These are phyloP conservation scores for Neoascochyta sp. DNA, from an alignment of 2,329 filamentous ascomycete species.

Conservation along the genomic window DNA sequence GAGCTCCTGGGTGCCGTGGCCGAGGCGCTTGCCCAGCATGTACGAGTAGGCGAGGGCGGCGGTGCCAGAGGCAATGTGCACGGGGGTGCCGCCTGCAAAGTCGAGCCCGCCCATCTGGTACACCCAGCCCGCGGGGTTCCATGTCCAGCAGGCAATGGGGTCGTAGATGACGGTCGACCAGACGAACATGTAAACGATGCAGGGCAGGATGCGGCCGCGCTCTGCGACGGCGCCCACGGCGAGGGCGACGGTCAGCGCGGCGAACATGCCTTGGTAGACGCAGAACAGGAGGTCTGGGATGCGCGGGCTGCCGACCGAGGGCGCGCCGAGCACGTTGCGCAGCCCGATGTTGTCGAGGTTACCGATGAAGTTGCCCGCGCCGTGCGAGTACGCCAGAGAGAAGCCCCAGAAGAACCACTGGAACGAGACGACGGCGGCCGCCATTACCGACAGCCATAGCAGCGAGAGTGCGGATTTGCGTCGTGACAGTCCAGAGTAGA, in stretches of 20 bases:
- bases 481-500: constrained; percentile 86
- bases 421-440: constrained; percentile 73
- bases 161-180: constrained; percentile 91
- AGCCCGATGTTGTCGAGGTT: constrained; percentile 77
- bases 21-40: constrained; percentile 81
- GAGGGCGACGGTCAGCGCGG: constrained; percentile 79
- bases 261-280: constrained; percentile 86
- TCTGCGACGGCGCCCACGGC: constrained; percentile 83
- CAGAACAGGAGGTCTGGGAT: constrained; percentile 83
- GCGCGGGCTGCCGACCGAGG: constrained; percentile 67
- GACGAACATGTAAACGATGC: constrained; percentile 87
- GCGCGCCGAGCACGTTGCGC: constrained; percentile 67
- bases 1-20: constrained; percentile 80
- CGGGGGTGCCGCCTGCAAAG: constrained; percentile 85
- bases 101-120: constrained; percentile 76
- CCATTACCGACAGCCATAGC: constrained; percentile 81
- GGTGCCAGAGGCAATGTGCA: constrained; percentile 79
- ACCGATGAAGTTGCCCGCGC: constrained; percentile 71
- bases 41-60: constrained; percentile 86
- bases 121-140: constrained; percentile 81
- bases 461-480: constrained; percentile 85
- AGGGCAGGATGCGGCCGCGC: constrained; percentile 81
- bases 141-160: constrained; percentile 91
- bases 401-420: constrained; percentile 98
- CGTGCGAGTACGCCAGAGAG: constrained; percentile 76